Evolutionary conservation across 106 monocot species (phyloP), one percentile per base, ranked within the genome.

Genomic region (Acorus gramineus): DNA sequence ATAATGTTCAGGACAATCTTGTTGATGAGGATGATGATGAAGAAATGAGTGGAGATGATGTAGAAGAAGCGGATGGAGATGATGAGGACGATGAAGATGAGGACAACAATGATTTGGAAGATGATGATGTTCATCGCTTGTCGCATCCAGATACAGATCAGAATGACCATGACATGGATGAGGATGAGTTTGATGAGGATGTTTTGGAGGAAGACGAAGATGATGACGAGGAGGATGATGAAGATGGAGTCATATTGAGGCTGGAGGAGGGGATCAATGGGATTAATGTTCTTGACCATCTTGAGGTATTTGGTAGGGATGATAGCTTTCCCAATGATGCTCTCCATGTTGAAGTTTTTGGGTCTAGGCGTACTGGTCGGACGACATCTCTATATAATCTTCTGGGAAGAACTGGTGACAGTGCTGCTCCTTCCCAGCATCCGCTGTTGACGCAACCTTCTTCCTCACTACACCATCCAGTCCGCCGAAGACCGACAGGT

Each of bases 131-230:
- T 42, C 98, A 93, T 77, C 88, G 73, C 59, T 78, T 99, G 81
- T 84, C 85, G 48, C 98, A 99, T 74, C 89, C 83, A 64, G 98
- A 92, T 44, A 99, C 89, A 11, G 98, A 99, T 70, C 98, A 85
- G 59, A 89, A 99, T 69, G 98, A 99, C 52, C 92, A 89, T 76
- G 98, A 92, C 13, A 86, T 99, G 82, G 98, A 99, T 57, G 87
- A 87, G 53, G 98, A 94, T 47, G 93, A 92, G 54, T 85, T 89
- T 61, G 88, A 89, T 79, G 98, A 98, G 47, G 98, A 92, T 77
- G 71, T 83, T 56, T 49, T 91, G 47, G 90, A 86, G 73, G 93
- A 89, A 73, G 89, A 84, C 3, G 92, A 93, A 42, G 93, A 93
- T 44, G 93, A 92, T 11, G 95, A 96, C 11, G 98, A 99, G 5